Conservation (phyloP, 192 early-diverging fungal genomes). For the Phycomyces nitens region DNA sequence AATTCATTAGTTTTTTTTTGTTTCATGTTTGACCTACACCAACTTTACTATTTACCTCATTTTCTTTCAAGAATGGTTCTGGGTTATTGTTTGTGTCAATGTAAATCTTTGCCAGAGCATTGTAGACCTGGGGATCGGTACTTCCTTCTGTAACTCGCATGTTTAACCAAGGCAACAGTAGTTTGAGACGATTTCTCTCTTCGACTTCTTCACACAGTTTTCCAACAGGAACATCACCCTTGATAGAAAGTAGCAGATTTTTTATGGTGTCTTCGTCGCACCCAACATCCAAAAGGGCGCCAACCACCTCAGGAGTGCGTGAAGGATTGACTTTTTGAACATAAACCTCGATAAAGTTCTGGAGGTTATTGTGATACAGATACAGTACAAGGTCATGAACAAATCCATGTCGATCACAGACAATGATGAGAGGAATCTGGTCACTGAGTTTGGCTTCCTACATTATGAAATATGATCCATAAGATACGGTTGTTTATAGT, state of each 20-base stretch:
- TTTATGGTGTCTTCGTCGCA: conserved; percentile 95
- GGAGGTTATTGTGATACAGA: conserved; percentile 89
- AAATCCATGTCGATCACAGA: conserved; percentile 96
- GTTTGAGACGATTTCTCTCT: conserved; percentile 95
- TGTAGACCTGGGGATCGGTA: conserved; percentile 88
- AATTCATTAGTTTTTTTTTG: too few species aligned
- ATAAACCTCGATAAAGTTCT: conserved; percentile 98
- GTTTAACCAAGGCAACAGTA: conserved; percentile 94
- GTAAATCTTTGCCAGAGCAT: conserved; percentile 98
- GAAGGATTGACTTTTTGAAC: conserved; percentile 98
- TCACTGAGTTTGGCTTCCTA: conserved; percentile 90
- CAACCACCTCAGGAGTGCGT: conserved; percentile 92
- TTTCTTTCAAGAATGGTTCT: conserved; percentile 89
- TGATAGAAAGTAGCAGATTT: conserved; percentile 84
- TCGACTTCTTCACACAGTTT: conserved; percentile 88
- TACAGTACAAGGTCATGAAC: conserved; percentile 97
- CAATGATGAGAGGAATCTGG: conserved; percentile 96
- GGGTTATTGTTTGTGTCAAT: conserved; percentile 99
- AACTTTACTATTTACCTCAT: conserved; percentile 53
- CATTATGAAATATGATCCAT: neutral
- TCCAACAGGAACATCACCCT: conserved; percentile 78
- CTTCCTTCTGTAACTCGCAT: conserved; percentile 81
- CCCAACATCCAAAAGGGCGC: conserved; percentile 94
- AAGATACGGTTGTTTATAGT: neutral
- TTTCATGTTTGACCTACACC: too few species aligned